Conservation (phyloP, 164 flowering plant species). For the Umbellularia californica region DNA sequence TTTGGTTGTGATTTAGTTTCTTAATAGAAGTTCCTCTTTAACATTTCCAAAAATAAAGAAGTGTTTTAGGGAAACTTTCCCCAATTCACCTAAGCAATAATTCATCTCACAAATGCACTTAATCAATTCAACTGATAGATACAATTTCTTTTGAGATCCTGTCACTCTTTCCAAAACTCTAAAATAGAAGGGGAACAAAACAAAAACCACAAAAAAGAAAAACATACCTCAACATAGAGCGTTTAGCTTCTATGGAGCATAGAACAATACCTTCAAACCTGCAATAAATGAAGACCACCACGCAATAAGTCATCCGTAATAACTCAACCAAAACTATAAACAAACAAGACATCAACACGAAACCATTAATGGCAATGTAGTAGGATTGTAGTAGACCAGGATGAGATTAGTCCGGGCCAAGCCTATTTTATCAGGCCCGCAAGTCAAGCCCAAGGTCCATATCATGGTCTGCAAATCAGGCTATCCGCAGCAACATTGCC, state of each 20-base stretch:
- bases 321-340: too few species aligned
- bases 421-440: too few species aligned
- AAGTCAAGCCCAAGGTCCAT: too few species aligned
- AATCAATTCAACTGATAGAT: neutral
- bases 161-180: neutral
- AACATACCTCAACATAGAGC: conserved; percentile 63
- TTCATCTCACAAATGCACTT: neutral
- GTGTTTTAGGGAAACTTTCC: too few species aligned
- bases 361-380: too few species aligned
- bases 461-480: too few species aligned
- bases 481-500: too few species aligned
- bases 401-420: too few species aligned
- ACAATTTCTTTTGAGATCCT: neutral
- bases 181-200: neutral
- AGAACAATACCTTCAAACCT: conserved; percentile 85
- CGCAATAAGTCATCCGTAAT: neutral
- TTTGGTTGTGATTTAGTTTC: too few species aligned
- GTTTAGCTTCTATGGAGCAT: conserved; percentile 71
- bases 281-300: conserved; percentile 22
- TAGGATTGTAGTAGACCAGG: too few species aligned
- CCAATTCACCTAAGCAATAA: neutral
- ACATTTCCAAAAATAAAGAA: neutral
- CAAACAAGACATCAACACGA: too few species aligned
- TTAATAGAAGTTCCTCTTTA: too few species aligned
- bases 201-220: neutral